Base-by-base conservation (phyloP, 257 asterid species). In the Nicotiana tabacum region DNA sequence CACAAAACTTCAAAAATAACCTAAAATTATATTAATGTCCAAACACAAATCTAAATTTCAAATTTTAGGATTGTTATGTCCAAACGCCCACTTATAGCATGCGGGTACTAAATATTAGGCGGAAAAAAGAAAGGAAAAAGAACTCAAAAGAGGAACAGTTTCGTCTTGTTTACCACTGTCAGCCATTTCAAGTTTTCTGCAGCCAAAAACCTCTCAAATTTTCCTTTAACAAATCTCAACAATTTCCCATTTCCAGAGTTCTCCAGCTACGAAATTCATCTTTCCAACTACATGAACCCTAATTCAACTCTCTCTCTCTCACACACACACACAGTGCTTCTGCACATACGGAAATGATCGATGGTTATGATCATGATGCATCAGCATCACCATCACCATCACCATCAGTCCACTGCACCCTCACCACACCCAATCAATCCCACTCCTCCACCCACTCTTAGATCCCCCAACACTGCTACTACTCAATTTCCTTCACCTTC, bases 301-400 rank as follows among this genome's bases (percentile, higher is more conserved):
- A 72, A n/a, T 70, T 21, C n/a, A 72, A 5, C 78, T 72, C 37
- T 12, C 58, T 70, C 3, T 69, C n/a, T 39, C n/a, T 18, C n/a
- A 1, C 9, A 16, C 62, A 56, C 61, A 15, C 62, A 18, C 27
- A 6, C 11, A 57, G 55, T 32, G 13, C 33, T 32, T 66, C 21
- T 66, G 17, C 6, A 72, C n/a, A 29, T 0, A 51, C 61, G 68
- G 86, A 80, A 82, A 85, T 88, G 90, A 82, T 88, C 33, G 64
- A 87, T 83, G 81, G 83, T 78, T 69, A 83, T 65, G 82, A 69
- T 83, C 66, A 85, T 66, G 88, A 83, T 83, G 88, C 89, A 83
- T 82, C 85, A 77, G 80, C 87, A 85, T 65, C 90, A 82, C 35
- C 80, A 82, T 60, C 83, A 82, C 10, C 87, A 85, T 65, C 90